Percentiles rank a stretch among this genome's conserved stretches.
These are phyloP conservation scores for Saksenaea oblongispora DNA, from an alignment of 371 early-diverging fungal species.

Conservation along the genomic window DNA sequence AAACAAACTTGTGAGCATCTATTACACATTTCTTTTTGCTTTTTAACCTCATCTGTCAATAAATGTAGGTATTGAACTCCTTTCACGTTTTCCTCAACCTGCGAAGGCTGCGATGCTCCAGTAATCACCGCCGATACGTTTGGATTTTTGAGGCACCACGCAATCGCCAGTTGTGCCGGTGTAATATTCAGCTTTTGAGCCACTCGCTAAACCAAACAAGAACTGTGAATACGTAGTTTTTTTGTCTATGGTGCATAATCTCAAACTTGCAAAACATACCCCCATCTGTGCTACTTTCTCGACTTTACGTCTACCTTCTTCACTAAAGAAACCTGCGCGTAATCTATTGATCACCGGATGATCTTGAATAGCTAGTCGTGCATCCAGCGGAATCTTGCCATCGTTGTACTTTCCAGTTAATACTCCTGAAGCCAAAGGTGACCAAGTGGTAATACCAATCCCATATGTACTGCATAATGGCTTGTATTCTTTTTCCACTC, in stretches of 20 bases:
- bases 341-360: conserved; percentile 60
- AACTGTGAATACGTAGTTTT: neutral
- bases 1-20: neutral
- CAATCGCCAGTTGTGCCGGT: conserved; percentile 73
- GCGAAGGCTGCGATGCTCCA: conserved; percentile 67
- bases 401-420: conserved; percentile 77
- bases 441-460: conserved; percentile 79
- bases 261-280: neutral
- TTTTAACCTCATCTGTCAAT: conserved; percentile 68
- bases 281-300: conserved; percentile 21
- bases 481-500: conserved; percentile 71
- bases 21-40: neutral
- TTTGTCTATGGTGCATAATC: neutral
- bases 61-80: conserved; percentile 53
- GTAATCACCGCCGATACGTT: conserved; percentile 59
- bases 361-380: conserved; percentile 65
- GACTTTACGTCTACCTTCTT: conserved; percentile 54
- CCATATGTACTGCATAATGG: conserved; percentile 67
- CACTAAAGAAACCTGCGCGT: conserved; percentile 56
- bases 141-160: conserved; percentile 75
- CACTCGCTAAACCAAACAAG: conserved; percentile 37
- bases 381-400: conserved; percentile 61
- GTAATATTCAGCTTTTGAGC: conserved; percentile 69
- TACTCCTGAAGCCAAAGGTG: conserved; percentile 71
- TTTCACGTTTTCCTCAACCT: conserved; percentile 72